These are phyloP conservation scores for Nicotiana knightiana DNA, from an alignment of 257 asterid genomes.

Conservation along the genomic window DNA sequence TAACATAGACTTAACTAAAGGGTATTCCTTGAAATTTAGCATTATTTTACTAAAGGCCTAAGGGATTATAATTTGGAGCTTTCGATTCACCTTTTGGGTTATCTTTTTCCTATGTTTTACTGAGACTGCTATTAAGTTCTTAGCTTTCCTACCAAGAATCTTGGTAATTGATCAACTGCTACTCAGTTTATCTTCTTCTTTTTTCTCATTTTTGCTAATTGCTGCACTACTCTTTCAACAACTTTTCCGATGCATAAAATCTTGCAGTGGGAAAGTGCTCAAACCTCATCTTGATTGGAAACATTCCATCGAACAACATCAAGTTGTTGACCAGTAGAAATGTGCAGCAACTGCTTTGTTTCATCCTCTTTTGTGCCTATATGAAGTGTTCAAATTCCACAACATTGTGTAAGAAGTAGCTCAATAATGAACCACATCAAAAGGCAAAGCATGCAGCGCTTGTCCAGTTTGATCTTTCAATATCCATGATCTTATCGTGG, in stretches of 20 bases:
- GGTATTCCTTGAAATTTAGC: not conserved
- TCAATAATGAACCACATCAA: slow-evolving; percentile 2
- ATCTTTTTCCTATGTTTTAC: not conserved
- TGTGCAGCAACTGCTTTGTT: slow-evolving; percentile 68
- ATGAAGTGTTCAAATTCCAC: slow-evolving; percentile 11
- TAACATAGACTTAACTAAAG: not conserved
- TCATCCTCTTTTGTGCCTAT: slow-evolving; percentile 59
- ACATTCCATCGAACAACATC: slow-evolving; percentile 84
- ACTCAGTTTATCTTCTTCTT: not conserved
- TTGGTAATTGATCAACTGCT: not conserved
- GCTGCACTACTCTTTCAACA: not conserved
- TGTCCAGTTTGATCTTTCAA: not conserved
- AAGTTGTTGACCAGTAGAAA: slow-evolving; percentile 50
- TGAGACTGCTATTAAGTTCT: not conserved
- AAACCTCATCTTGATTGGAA: slow-evolving; percentile 86
- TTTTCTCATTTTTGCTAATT: not conserved
- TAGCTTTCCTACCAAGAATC: not conserved
- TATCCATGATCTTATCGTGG: not conserved
- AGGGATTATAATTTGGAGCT: not conserved
- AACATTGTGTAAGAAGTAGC: not conserved
- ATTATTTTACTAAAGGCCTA: not conserved
- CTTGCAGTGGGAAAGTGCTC: slow-evolving; percentile 9
- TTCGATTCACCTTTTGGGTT: not conserved
- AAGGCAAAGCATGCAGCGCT: not conserved
- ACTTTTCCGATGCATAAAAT: slow-evolving; percentile 4